A percentile compares a stretch with the other conserved stretches of the same genome.
Conservation (phyloP, 495 filamentous ascomycete species). For the Amphirosellinia nigrospora region DNA sequence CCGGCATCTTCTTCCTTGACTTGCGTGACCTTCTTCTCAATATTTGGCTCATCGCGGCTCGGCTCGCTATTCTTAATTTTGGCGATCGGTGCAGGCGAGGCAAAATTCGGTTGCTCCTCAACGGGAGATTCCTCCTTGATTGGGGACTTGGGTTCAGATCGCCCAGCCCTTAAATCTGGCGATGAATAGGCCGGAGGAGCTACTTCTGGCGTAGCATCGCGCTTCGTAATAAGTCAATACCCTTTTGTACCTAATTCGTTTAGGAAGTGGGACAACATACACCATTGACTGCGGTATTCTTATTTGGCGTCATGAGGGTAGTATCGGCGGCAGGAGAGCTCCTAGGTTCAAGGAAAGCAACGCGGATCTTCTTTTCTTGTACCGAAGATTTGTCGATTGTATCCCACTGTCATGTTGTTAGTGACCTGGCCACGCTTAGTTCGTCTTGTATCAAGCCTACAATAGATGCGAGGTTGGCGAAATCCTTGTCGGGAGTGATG, state of each 20-base stretch:
- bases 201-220: conserved; percentile 31
- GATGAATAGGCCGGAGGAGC: conserved; percentile 38
- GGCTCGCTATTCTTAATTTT: conserved; percentile 48
- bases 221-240: conserved; percentile 14
- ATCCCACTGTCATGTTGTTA: conserved; percentile 64
- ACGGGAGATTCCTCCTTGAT: conserved; percentile 23
- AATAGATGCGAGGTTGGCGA: conserved; percentile 75
- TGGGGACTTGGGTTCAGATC: conserved; percentile 49
- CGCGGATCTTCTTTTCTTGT: conserved; percentile 96
- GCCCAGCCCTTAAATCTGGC: conserved; percentile 30
- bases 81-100: conserved; percentile 51
- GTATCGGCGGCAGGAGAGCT: conserved; percentile 34
- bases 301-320: conserved; percentile 33
- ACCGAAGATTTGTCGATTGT: conserved; percentile 75
- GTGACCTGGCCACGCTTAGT: conserved; percentile 5
- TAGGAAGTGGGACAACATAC: conserved; percentile 25
- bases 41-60: conserved; percentile 71
- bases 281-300: conserved; percentile 29
- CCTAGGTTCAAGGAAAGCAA: conserved; percentile 74
- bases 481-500: conserved; percentile 84
- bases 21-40: conserved; percentile 72
- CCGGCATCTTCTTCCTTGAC: conserved; percentile 74
- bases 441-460: conserved; percentile 57
- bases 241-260: neutral
- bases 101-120: conserved; percentile 39